Evolutionary conservation across 192 early-diverging fungal genomes (phyloP), one percentile per base, ranked within the genome.

Genomic region (Coemansia sp.): DNA sequence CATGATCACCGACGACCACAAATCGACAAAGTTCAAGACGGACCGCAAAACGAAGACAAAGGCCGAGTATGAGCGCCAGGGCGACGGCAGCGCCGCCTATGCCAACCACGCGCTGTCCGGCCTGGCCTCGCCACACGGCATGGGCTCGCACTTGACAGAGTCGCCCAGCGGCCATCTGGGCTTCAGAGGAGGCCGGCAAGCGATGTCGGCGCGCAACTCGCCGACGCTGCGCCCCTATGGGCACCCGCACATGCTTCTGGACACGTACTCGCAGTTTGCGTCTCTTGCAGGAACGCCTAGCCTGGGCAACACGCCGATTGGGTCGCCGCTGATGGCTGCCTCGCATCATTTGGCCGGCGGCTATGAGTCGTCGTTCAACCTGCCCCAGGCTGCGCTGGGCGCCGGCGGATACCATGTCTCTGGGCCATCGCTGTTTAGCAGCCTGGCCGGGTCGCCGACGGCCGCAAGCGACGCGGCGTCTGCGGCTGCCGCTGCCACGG

Each of bases 1-100:
- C 55, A 88, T 96, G 87, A 95, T 98, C 70, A 98, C 95, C 6
- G 95, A 98, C 64, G 95, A 98, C 78, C 95, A 98, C 84, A 98
- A 98, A 75, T 92, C 90, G 13, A 85, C 89, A 22, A 91, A 91
- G 67, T 65, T 78, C 36, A 87, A 85, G 65, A 72, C 67, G 8
- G 73, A 78, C 55, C 67, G 78, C 27, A 84, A 79, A 50, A 71
- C 66, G 25, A 75, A 84, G 24, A 61, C 70, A 25, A 77, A 79
- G 69, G 68, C 74, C 68, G 85, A 86, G 54, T 75, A 83, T 47
- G 85, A 84, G 24, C 68, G 71, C 7, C 64, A 65, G 50, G 68
- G 69, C 32, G 69, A 66, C 8, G 73, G 69, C 60, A 71, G 46
- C 54, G 69, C 72, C 0, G 73, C 65, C 11, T 81, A 81, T 24